Evolutionary conservation across 2,329 filamentous ascomycete genomes (phyloP), one percentile per base, ranked within the genome.

Genomic region (Aureobasidium subglaciale): DNA sequence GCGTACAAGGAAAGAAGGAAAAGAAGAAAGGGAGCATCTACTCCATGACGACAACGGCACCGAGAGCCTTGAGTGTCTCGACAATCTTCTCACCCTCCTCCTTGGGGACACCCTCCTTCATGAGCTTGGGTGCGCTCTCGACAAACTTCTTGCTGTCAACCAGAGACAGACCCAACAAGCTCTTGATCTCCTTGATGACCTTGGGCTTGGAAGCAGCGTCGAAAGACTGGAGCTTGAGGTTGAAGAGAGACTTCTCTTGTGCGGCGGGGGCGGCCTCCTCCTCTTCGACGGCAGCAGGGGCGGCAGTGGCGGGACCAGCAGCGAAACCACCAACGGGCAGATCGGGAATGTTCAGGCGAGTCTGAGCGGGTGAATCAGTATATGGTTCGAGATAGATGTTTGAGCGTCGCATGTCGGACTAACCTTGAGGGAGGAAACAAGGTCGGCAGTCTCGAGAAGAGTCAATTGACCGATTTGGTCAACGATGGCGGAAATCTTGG

Each of bases 121-220:
- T 88, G 73, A 89, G 78, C 86, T 99, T 99, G 62, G 93, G 93
- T 64, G 88, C 91, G 70, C 88, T 90, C 81, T 99, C 93, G 63
- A 99, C 93, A 68, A 99, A 99, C 80, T 99, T 99, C 87, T 99
- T 99, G 77, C 89, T 95, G 75, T 99, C 93, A 64, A 99, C 95
- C 78, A 99, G 81, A 71, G 88, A 95, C 70, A 99, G 76, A 40
- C 93, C 93, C 59, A 99, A 79, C 83, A 99, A 81, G 68, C 84
- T 85, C 85, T 99, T 99, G 78, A 99, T 82, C 79, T 99, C 93
- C 83, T 99, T 99, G 82, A 99, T 99, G 67, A 99, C 80, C 87
- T 99, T 99, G 67, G 95, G 90, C 81, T 99, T 99, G 62, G 92
- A 78, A 49, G 76, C 80, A 25, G 90, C 80, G 53, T 99, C 95